Base-by-base conservation (phyloP, 2,329 filamentous ascomycete species). In the Geoglossum cookeanum region DNA sequence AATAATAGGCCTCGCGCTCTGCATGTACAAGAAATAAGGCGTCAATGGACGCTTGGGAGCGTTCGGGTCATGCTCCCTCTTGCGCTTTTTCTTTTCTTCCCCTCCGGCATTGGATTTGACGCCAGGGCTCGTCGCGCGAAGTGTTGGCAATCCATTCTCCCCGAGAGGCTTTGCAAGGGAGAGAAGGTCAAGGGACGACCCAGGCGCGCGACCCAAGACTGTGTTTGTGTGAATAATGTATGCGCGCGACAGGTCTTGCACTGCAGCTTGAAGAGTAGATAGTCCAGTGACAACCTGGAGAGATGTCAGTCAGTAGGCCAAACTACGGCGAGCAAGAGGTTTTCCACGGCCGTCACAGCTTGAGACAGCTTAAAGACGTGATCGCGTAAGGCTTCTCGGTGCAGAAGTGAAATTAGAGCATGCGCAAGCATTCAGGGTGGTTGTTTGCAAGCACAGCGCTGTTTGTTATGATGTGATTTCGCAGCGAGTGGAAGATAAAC, bases 21-120 rank as follows among this genome's bases (percentile, higher is more conserved):
- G 85, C 77, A 94, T 88, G 75, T 89, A 97, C 60, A 96, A 75
- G 75, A 97, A 95, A 75, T 94, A 96, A 1, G 91, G 89, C 4
- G 91, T 97, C 66, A 96, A 71, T 7, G 91, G 90, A 55, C 90
- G 83, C 79, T 96, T 97, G 59, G 91, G 91, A 5, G 90, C 90
- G 69, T 95, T 94, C 63, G 90, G 90, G 69, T 97, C 91, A 66
- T 86, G 83, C 47, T 81, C 82, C 60, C 83, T 80, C 76, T 90
- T 90, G 78, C 92, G 91, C 70, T 86, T 84, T 77, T 92, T 89
- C 78, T 89, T 89, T 78, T 88, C 85, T 69, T 82, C 80, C 65
- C 81, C 78, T 8, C 74, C 77, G 1, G 71, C 72, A 53, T 33
- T 35, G 29, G 76, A 75, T 11, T 69, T 70, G 8, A 15, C 11